Evolutionary conservation across 2,329 filamentous ascomycete species (phyloP).

Genomic region (Ploettnerulaceae sp.): DNA sequence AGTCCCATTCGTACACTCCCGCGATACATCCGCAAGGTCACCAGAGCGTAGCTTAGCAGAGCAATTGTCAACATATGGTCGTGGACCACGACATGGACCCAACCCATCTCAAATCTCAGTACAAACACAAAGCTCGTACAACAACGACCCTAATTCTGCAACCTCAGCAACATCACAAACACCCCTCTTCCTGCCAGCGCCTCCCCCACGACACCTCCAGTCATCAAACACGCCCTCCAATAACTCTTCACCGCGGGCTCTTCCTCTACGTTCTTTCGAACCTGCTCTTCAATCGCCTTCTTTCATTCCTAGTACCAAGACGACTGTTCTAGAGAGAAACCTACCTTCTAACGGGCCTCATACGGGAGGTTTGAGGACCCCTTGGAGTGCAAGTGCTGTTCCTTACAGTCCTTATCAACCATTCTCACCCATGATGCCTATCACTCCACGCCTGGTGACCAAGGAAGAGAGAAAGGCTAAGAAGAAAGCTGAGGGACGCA

Average conservation of each 20-base stretch:
- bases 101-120: constrained; percentile 22
- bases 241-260: constrained; percentile 36
- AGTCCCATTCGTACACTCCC: constrained; percentile 33
- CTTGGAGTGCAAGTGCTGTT: constrained; percentile 55
- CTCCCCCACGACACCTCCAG: constrained; percentile 8
- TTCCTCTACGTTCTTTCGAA: constrained; percentile 60
- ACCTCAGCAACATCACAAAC: constrained; percentile 23
- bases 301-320: constrained; percentile 47
- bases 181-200: constrained; percentile 16
- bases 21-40: constrained; percentile 19
- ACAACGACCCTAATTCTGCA: constrained; percentile 22
- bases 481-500: constrained; percentile 57
- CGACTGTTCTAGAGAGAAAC: constrained; percentile 58
- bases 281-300: constrained; percentile 49
- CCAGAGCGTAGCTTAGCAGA: constrained; percentile 29
- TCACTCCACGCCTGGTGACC: constrained; percentile 71
- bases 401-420: constrained; percentile 79
- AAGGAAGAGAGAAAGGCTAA: constrained; percentile 65
- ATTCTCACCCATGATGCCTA: constrained; percentile 67
- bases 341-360: constrained; percentile 43
- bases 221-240: constrained; percentile 16
- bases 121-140: constrained; percentile 8
- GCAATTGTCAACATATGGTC: constrained; percentile 22
- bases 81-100: constrained; percentile 13
- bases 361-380: constrained; percentile 55